phyloP scores from a whole-genome alignment of 208 protist genomes.

The Leishmania turanica region DNA sequence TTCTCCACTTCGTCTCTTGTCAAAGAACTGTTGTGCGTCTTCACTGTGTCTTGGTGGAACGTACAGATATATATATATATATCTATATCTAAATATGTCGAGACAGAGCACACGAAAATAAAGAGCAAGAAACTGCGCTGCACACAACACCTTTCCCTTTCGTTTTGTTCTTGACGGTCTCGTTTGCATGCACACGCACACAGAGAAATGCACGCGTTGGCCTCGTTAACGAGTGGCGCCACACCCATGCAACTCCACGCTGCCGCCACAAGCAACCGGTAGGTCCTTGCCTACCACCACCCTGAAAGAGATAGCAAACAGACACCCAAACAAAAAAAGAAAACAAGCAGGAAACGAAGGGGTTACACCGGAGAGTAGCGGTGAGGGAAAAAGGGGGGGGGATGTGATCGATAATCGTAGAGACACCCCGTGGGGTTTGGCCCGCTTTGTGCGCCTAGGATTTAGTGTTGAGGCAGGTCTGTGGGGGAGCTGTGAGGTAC shows the following conservation, averaged over 20 bases:
- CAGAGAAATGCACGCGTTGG: neutral
- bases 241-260: neutral
- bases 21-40: no score
- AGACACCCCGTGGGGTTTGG: neutral
- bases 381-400: neutral
- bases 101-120: neutral
- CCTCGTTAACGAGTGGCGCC: neutral
- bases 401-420: neutral
- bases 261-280: neutral
- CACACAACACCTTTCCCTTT: neutral
- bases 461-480: neutral
- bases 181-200: neutral
- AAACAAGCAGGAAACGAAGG: neutral
- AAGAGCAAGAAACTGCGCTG: neutral
- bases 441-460: neutral
- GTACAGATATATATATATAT: neutral
- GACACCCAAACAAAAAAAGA: constrained; percentile 12
- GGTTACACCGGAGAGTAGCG: neutral
- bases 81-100: neutral
- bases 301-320: constrained; percentile 1
- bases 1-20: neutral
- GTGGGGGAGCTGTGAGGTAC: neutral
- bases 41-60: neutral
- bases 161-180: neutral
- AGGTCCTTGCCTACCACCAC: neutral